Percentiles rank a stretch among this genome's conserved stretches.
These are phyloP conservation scores for Boletus edulis DNA, from an alignment of 768 basidiomycete species.

Conservation along the genomic window DNA sequence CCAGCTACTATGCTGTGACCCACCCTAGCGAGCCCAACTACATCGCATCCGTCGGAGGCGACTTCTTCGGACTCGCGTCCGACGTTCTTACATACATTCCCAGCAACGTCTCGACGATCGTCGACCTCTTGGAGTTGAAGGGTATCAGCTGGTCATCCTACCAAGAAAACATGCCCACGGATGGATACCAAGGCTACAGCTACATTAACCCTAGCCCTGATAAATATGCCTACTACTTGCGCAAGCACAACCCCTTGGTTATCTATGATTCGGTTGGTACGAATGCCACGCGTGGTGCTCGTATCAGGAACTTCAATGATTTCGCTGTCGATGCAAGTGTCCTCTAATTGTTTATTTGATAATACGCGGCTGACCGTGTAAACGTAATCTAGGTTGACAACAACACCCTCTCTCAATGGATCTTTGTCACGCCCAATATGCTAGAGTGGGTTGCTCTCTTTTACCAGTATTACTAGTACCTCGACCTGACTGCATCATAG, in stretches of 20 bases:
- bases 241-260: slow-evolving; percentile 54
- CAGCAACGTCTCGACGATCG: slow-evolving; percentile 51
- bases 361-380: neutral
- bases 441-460: slow-evolving; percentile 16
- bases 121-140: slow-evolving; percentile 57
- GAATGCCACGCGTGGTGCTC: slow-evolving; percentile 37
- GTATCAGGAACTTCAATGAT: slow-evolving; percentile 59
- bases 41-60: neutral
- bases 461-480: neutral
- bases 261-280: slow-evolving; percentile 49
- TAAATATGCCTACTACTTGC: slow-evolving; percentile 46
- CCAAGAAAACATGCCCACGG: slow-evolving; percentile 53
- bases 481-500: neutral
- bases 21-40: slow-evolving; percentile 65
- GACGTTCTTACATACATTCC: slow-evolving; percentile 25
- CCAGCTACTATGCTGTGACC: slow-evolving; percentile 46
- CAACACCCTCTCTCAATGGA: slow-evolving; percentile 54
- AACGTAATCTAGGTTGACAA: slow-evolving; percentile 26
- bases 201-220: slow-evolving; percentile 24
- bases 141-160: slow-evolving; percentile 60
- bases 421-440: slow-evolving; percentile 62
- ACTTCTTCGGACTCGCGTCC: neutral
- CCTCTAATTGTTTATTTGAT: neutral
- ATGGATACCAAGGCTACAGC: slow-evolving; percentile 44
- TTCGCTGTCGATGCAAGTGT: slow-evolving; percentile 47